phyloP scores from a whole-genome alignment of 75 land plant species.

The Picea glauca region DNA sequence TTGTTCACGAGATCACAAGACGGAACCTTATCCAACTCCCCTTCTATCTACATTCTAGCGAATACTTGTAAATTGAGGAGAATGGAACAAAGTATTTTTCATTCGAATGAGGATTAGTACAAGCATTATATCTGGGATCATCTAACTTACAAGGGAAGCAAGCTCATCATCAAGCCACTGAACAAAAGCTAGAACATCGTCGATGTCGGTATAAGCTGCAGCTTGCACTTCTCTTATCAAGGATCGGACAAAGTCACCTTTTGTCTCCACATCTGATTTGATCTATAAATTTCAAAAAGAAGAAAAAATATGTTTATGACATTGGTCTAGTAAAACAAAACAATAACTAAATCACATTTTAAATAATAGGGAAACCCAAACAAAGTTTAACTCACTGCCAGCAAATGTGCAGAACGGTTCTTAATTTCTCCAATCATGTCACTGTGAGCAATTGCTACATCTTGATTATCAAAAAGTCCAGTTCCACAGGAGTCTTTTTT shows the following conservation, averaged over 20 bases:
- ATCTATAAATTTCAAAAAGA: slow-evolving; percentile 27
- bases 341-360: background rate
- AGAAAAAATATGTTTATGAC: slow-evolving; percentile 14
- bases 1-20: background rate
- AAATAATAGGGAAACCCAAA: slow-evolving; percentile 10
- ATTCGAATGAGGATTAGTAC: background rate
- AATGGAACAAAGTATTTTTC: background rate
- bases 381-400: slow-evolving; percentile 60
- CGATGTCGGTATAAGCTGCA: slow-evolving; percentile 59
- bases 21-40: background rate
- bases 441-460: slow-evolving; percentile 26
- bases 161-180: slow-evolving; percentile 86
- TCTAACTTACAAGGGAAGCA: slow-evolving; percentile 50
- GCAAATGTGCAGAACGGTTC: slow-evolving; percentile 76
- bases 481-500: slow-evolving; percentile 28
- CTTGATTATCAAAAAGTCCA: slow-evolving; percentile 15
- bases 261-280: slow-evolving; percentile 74
- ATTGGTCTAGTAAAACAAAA: background rate
- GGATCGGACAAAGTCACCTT: slow-evolving; percentile 70
- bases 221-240: slow-evolving; percentile 51
- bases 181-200: slow-evolving; percentile 71
- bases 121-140: background rate
- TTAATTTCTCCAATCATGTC: slow-evolving; percentile 96
- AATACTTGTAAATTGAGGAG: background rate
- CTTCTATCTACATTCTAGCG: background rate